Base-by-base conservation (phyloP, 352 stramenopile genomes). In the Thalassiosira livingstoniorum region DNA sequence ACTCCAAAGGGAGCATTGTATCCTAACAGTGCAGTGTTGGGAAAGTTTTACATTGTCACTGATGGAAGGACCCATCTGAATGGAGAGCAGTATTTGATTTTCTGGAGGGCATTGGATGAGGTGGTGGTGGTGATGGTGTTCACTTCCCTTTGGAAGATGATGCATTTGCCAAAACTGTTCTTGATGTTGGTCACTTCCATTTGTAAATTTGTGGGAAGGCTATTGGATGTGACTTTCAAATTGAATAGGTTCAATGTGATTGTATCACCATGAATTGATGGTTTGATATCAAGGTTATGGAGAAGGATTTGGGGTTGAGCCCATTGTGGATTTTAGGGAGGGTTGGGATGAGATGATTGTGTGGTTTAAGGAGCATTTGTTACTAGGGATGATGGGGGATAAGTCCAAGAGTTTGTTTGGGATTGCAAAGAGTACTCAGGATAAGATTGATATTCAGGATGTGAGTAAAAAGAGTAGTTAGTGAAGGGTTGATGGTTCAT, bases 41-140 rank as follows among this genome's bases (percentile, higher is more conserved):
- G 88, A 0, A 96, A 96, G 51, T 98, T 97, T 83, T 98, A 98
- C 88, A 96, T 98, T 68, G 89, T 97, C 34, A 97, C 95, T 0
- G 95, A 98, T 83, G 94, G 89, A 27, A 85, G 83, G 63, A 90
- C 88, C 2, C 87, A 92, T 55, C 83, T 84, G 0, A 53, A 83
- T 35, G 82, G 80, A 34, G 83, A 92, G 67, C 85, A 92, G 55
- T 91, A 93, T 47, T 43, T 90, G 13, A 87, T 92, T 53, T 97
- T 98, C 82, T 98, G 95, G 95, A 90, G 92, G 37, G 86, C 94
- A 23, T 60, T 97, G 4, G 94, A 97, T 82, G 32, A 87, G 58
- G 94, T 93, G 18, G 82, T 93, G 23, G 76, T 93, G 15, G 90
- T 63, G 1, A 96, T 98, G 93, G 95, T 93, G 35, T 97, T 97